Base-by-base conservation (phyloP, 805 yeast genomes). In the Teunomyces lycoperdinae region DNA sequence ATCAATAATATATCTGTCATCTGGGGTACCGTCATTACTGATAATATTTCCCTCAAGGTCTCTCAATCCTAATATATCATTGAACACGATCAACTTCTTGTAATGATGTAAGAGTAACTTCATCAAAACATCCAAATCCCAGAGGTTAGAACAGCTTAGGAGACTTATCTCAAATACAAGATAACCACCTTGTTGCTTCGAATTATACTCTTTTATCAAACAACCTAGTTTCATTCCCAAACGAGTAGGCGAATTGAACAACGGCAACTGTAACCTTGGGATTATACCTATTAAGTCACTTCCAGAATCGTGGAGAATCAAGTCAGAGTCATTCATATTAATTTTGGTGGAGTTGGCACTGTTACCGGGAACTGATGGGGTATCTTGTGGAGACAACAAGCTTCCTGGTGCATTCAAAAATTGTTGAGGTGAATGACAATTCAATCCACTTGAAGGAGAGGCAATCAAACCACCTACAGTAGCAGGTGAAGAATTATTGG, bases 191-290 rank as follows among this genome's bases (percentile, higher is more conserved):
- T 16, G 16, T 5, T 20, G 38, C 11, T 20, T 31, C 5, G 36
- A 31, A 5, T 29, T 24, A 9, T 61, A 45, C 30, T 73, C 73
- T 49, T 78, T 82, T 6, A 84, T 57, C 46, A 87, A 62, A 50
- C 82, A 86, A 0, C 94, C 94, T 1, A 88, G 81, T 51, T 81
- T 80, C 57, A 85, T 78, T 2, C 91, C 86, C 45, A 84, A 70
- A 44, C 91, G 70, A 17, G 83, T 81, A 7, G 87, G 86, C 14
- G 88, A 84, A 55, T 83, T 85, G 34, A 87, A 78, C 14, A 87
- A 67, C 2, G 91, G 87, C 38, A 83, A 76, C 0, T 89, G 78
- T 16, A 77, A 71, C 28, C 76, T 78, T 4, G 88, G 78, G 2
- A 86, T 68, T 0, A 83, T 58, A 0, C 86, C 90, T 50, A 76